phyloP scores from a whole-genome alignment of 768 basidiomycete genomes.

The Lentinula sp. region DNA sequence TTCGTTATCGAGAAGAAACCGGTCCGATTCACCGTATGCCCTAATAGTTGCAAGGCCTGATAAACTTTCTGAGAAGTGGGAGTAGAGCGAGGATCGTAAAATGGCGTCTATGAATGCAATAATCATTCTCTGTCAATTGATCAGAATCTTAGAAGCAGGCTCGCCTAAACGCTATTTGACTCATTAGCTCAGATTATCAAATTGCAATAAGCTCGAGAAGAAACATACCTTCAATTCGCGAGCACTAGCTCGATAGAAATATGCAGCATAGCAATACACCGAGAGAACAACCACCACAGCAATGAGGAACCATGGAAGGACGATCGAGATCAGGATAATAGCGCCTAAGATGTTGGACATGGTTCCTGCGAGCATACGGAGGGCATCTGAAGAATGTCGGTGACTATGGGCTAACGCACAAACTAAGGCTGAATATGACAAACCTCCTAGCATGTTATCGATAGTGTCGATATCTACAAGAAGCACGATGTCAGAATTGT shows the following conservation, averaged over 20 bases:
- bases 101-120: slow-evolving; percentile 53
- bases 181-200: neutral
- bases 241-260: slow-evolving; percentile 82
- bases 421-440: slow-evolving; percentile 2
- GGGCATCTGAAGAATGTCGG: slow-evolving; percentile 37
- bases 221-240: slow-evolving; percentile 71
- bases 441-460: slow-evolving; percentile 65
- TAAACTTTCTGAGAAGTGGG: slow-evolving; percentile 89
- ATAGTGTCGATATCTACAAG: slow-evolving; percentile 67
- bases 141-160: neutral
- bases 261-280: slow-evolving; percentile 64
- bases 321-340: slow-evolving; percentile 68
- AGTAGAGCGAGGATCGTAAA: slow-evolving; percentile 81
- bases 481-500: neutral
- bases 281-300: slow-evolving; percentile 54
- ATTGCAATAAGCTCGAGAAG: neutral
- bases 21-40: slow-evolving; percentile 73
- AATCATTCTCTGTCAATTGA: neutral
- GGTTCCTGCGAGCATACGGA: slow-evolving; percentile 69
- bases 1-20: slow-evolving; percentile 75
- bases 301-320: slow-evolving; percentile 83
- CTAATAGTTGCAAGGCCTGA: slow-evolving; percentile 84
- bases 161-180: slow-evolving; percentile 45
- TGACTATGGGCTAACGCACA: slow-evolving; percentile 3
- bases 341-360: slow-evolving; percentile 64